Evolutionary conservation across 78 protist genomes (phyloP), one percentile per base, ranked within the genome.

Genomic region (Anaeramoeba flamelloides): DNA sequence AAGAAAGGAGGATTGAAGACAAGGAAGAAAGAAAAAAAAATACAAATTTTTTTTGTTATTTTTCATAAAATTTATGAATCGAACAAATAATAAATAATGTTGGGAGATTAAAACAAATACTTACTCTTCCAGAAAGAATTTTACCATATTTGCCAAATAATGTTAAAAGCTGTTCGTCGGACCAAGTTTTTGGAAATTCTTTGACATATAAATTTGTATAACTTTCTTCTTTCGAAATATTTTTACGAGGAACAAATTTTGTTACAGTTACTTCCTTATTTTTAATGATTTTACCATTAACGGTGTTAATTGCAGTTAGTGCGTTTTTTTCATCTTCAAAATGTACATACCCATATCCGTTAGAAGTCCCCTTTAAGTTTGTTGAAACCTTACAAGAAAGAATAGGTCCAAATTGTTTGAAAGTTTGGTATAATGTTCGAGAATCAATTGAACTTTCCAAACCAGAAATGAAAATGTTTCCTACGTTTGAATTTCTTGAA

Each of bases 121-220:
- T 76, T 17, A 76, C 78, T 26, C 17, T 12, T 12, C 39, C 12
- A 39, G 78, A 76, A 41, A 41, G 34, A 17, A 76, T 76, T 17
- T 76, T 17, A 30, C 78, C 78, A 41, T 30, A 76, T 12, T 17
- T 37, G 34, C 77, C 12, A 41, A 76, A 76, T 37, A 76, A 41
- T 76, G 34, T 31, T 17, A 39, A 39, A 31, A 76, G 17, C 12
- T 76, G 39, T 12, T 76, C 78, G 17, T 76, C 78, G 17, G 78
- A 39, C 22, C 26, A 76, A 26, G 34, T 31, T 17, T 22, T 31
- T 39, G 78, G 78, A 41, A 76, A 76, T 31, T 41, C 78, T 26
- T 41, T 12, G 78, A 76, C 78, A 41, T 76, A 76, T 41, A 76
- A 17, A 41, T 76, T 76, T n/a, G n/a, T n/a, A n/a, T n/a, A n/a